These are phyloP conservation scores for Starmerella geochares DNA, from an alignment of 805 yeast genomes.

Conservation along the genomic window DNA sequence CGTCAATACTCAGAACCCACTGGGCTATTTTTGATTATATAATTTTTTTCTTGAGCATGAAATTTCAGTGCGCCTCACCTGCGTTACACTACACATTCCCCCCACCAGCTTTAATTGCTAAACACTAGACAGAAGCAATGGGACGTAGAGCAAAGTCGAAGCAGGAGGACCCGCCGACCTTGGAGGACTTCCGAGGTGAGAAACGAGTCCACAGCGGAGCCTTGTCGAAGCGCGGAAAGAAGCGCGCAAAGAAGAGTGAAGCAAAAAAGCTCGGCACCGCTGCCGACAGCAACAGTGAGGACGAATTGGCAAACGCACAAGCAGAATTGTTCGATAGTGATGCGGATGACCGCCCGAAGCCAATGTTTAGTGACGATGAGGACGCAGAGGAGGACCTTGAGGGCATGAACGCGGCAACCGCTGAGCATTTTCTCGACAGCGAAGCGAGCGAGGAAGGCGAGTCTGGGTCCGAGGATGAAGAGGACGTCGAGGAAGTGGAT, in stretches of 20 bases:
- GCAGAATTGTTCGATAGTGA: conserved; percentile 52
- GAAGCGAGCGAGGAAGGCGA: conserved; percentile 19
- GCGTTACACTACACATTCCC: not conserved
- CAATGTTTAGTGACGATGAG: conserved; percentile 71
- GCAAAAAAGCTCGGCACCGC: not conserved
- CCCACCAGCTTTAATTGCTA: not conserved
- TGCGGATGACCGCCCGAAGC: conserved; percentile 42
- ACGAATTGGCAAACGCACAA: conserved; percentile 45
- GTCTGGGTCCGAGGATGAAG: conserved; percentile 13
- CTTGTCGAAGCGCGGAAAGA: conserved; percentile 27
- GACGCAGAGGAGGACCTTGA: conserved; percentile 47
- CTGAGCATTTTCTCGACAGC: conserved; percentile 24
- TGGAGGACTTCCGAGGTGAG: conserved; percentile 60
- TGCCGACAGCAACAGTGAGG: conserved; percentile 37
- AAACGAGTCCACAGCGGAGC: conserved; percentile 18
- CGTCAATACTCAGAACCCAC: too few species aligned
- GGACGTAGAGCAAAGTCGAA: conserved; percentile 90
- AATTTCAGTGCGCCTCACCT: not conserved
- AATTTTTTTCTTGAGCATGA: conserved; percentile 9
- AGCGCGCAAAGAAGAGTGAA: conserved; percentile 15
- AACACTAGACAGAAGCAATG: conserved; percentile 36
- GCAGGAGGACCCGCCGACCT: conserved; percentile 84
- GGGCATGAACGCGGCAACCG: conserved; percentile 27
- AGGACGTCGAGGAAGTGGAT: conserved; percentile 20
- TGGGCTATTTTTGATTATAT: not conserved